phyloP scores from a whole-genome alignment of 495 filamentous ascomycete species.

The Xylaria grammica region DNA sequence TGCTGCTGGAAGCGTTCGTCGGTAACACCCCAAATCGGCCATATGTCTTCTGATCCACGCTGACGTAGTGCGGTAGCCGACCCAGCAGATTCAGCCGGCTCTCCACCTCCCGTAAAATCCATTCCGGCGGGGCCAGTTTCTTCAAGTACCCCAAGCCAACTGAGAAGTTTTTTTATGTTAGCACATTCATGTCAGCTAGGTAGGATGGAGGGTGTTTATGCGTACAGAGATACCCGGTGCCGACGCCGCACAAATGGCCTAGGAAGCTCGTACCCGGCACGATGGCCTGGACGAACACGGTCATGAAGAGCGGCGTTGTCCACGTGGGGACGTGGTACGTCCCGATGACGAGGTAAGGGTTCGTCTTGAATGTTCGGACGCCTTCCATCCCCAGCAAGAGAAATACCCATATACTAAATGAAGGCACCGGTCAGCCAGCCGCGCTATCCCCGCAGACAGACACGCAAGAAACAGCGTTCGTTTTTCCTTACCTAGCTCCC shows the following conservation, averaged over 20 bases:
- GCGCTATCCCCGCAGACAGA: not conserved
- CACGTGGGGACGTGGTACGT: slow-evolving; percentile 86
- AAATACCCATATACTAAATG: slow-evolving; percentile 83
- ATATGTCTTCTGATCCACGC: slow-evolving; percentile 94
- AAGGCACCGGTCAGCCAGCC: slow-evolving; percentile 14
- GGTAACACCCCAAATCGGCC: slow-evolving; percentile 91
- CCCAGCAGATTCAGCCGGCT: slow-evolving; percentile 81
- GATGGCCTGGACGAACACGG: slow-evolving; percentile 72
- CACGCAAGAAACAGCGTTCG: not conserved
- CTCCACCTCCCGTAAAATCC: slow-evolving; percentile 80
- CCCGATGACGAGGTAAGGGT: slow-evolving; percentile 76
- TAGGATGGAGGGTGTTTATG: slow-evolving; percentile 15
- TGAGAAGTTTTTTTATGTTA: slow-evolving; percentile 36
- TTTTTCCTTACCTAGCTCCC: slow-evolving; percentile 72
- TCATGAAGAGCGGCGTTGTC: slow-evolving; percentile 79
- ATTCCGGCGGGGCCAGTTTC: slow-evolving; percentile 82
- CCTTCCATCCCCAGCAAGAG: slow-evolving; percentile 82
- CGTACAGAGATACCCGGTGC: slow-evolving; percentile 85
- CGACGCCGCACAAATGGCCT: slow-evolving; percentile 82
- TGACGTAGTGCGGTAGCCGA: slow-evolving; percentile 84
- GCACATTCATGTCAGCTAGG: slow-evolving; percentile 26
- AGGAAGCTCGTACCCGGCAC: slow-evolving; percentile 81
- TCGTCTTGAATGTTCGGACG: slow-evolving; percentile 73
- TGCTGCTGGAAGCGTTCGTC: slow-evolving; percentile 52
- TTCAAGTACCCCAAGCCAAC: slow-evolving; percentile 85